Evolutionary conservation across 2,329 filamentous ascomycete genomes (phyloP), one percentile per base, ranked within the genome.

Genomic region (Cytospora piceicola): DNA sequence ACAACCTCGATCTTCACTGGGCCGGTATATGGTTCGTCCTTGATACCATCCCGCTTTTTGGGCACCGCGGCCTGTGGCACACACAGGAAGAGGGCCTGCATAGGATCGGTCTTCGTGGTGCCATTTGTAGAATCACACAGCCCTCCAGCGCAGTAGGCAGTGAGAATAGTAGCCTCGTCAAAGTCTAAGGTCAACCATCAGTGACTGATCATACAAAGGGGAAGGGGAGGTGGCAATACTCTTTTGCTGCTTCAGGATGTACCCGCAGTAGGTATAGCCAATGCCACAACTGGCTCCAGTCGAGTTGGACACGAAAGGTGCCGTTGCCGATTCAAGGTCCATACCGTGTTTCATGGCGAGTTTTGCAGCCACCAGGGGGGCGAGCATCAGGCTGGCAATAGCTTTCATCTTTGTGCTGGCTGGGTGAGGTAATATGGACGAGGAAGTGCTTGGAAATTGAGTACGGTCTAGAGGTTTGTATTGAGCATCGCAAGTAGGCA

Each of bases 201-300:
- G 24, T 22, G 58, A 55, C 14, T 52, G 17, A 14, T 4, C 6
- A 15, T 5, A 4, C 15, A 24, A 24, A 14, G 36, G 3, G 12
- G 2, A 0, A 0, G 14, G 3, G 12, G 27, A n/a, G n/a, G n/a
- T n/a, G 24, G 39, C 22, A 6, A 32, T 49, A 66, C 66, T 62
- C 30, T 68, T 68, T 27, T 66, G 55, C 24, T 68, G 17, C 51
- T 68, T 62, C 22, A 68, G 57, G 29, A 68, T 68, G 14, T 68
- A 68, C 1, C 66, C 66, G 63, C 66, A 68, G 57, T 68, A 68
- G 2, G 66, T 68, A 29, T 68, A 68, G 7, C 66, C 66, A 12
- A 68, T 51, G 27, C 66, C 66, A 30, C 66, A 68, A 1, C 29
- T 53, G 11, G 66, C 32, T 2, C 49, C 56, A 9, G 63, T 63